Evolutionary conservation across 2,329 filamentous ascomycete genomes (phyloP).

Genomic region (Pyrenochaeta sp.): DNA sequence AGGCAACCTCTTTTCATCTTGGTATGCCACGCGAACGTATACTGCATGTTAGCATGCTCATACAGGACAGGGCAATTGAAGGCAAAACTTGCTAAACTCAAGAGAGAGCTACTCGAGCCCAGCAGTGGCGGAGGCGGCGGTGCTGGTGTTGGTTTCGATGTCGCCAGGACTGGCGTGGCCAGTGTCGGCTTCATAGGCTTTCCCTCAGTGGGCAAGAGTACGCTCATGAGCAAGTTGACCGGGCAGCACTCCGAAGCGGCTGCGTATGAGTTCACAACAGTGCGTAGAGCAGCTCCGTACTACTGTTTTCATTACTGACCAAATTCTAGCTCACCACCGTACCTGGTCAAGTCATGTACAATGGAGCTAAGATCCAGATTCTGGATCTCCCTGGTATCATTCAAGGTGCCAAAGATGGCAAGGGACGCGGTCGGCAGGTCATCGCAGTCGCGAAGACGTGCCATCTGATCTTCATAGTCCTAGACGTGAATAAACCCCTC

Average conservation of each 20-base stretch:
- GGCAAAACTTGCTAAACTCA: constrained; percentile 97
- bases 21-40: constrained; percentile 56
- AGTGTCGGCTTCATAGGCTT: constrained; percentile 98
- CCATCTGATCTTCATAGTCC: constrained; percentile 96
- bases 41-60: constrained; percentile 30
- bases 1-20: constrained; percentile 91
- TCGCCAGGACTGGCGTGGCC: constrained; percentile 95
- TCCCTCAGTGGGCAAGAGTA: constrained; percentile 97
- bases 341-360: constrained; percentile 94
- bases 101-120: constrained; percentile 92
- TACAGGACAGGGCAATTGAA: constrained; percentile 76
- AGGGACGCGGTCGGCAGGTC: constrained; percentile 95
- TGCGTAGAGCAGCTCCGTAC: constrained; percentile 14
- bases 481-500: constrained; percentile 97
- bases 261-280: constrained; percentile 97
- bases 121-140: constrained; percentile 81
- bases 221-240: constrained; percentile 91
- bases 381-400: constrained; percentile 99
- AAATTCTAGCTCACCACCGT: constrained; percentile 78
- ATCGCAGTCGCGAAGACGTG: constrained; percentile 99
- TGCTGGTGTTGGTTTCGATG: constrained; percentile 88
- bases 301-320: constrained; percentile 15
- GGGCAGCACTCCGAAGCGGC: constrained; percentile 97
- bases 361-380: constrained; percentile 97
- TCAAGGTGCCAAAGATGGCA: constrained; percentile 96